Evolutionary conservation across 352 stramenopile species (phyloP).

Genomic region (Hyaloperonospora brassicae): DNA sequence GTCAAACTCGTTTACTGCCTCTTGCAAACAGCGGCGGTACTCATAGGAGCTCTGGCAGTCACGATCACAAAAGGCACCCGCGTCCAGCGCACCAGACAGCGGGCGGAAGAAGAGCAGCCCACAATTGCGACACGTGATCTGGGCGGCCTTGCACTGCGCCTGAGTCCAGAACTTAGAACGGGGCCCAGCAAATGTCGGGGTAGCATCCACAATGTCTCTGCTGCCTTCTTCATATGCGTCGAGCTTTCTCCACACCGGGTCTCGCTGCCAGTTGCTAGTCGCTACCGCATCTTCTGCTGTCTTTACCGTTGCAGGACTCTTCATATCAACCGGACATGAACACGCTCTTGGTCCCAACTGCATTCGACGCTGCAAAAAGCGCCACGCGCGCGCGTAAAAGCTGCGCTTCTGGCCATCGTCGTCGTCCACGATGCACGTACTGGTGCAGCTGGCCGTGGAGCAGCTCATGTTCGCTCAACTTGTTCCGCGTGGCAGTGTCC

Average conservation of each 20-base stretch:
- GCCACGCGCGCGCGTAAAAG: slow-evolving; percentile 34
- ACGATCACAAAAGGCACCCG: slow-evolving; percentile 40
- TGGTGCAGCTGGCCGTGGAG: slow-evolving; percentile 4
- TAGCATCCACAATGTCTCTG: slow-evolving; percentile 15
- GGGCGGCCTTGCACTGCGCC: slow-evolving; percentile 21
- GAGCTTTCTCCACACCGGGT: slow-evolving; percentile 35
- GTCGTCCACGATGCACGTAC: slow-evolving; percentile 5
- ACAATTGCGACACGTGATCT: slow-evolving; percentile 49
- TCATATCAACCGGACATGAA: slow-evolving; percentile 25
- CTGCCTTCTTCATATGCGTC: slow-evolving; percentile 23
- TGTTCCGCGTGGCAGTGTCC: too few relatives aligned
- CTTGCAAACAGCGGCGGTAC: slow-evolving; percentile 39
- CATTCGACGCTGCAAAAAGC: slow-evolving; percentile 32
- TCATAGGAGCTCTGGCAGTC: slow-evolving; percentile 59
- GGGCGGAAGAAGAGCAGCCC: slow-evolving; percentile 35
- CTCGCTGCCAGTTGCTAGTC: slow-evolving; percentile 26
- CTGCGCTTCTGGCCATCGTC: slow-evolving; percentile 4
- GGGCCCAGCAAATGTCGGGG: slow-evolving; percentile 6
- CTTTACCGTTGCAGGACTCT: slow-evolving; percentile 3
- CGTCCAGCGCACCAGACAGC: slow-evolving; percentile 18
- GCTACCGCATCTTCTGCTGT: slow-evolving; percentile 1
- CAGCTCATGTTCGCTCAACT: slow-evolving; percentile 1
- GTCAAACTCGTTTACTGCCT: slow-evolving; percentile 28
- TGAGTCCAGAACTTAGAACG: slow-evolving; percentile 9
- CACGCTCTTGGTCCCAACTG: slow-evolving; percentile 26